These are phyloP conservation scores for Penicillium capsulatum DNA, from an alignment of 2,329 filamentous ascomycete species.

Conservation along the genomic window DNA sequence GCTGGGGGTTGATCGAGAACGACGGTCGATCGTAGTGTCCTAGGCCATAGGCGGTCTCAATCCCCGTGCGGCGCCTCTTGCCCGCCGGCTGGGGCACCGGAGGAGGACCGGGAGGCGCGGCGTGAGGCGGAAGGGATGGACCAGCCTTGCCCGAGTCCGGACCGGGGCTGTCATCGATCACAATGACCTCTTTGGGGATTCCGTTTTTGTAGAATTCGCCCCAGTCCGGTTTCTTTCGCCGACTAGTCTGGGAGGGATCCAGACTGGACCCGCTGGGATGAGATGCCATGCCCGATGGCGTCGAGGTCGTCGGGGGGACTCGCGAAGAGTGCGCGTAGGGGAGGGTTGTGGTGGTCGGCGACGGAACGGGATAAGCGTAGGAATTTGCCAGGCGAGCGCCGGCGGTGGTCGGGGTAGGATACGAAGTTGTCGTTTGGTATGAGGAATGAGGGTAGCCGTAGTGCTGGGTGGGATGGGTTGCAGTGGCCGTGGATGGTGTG, in stretches of 20 bases:
- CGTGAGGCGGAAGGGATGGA: conserved; percentile 18
- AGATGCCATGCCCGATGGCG: conserved; percentile 35
- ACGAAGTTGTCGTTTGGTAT: conserved; percentile 54
- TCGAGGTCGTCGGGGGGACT: conserved; percentile 36
- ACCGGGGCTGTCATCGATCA: conserved; percentile 66
- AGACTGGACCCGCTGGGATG: conserved; percentile 37
- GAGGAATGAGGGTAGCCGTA: conserved; percentile 59
- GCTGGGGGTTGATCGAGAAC: conserved; percentile 70
- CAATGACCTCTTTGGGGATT: conserved; percentile 76
- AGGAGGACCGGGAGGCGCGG: conserved; percentile 26
- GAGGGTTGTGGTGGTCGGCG: conserved; percentile 28
- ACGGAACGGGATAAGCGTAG: conserved; percentile 41
- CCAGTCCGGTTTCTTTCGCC: conserved; percentile 66
- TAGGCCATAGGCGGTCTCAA: conserved; percentile 61
- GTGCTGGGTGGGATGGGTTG: conserved; percentile 65
- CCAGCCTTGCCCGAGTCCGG: conserved; percentile 34
- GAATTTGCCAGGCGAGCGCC: conserved; percentile 42
- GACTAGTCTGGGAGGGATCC: conserved; percentile 38
- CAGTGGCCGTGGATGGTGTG: conserved; percentile 73
- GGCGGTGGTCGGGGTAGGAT: conserved; percentile 46
- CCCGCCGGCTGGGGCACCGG: conserved; percentile 43
- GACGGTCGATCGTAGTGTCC: conserved; percentile 67
- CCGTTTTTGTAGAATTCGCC: conserved; percentile 77
- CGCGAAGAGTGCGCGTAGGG: conserved; percentile 36
- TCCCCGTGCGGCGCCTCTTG: conserved; percentile 71